Evolutionary conservation across 2,329 filamentous ascomycete genomes (phyloP), one percentile per base, ranked within the genome.

Genomic region (Neocatenulostroma microsporum): DNA sequence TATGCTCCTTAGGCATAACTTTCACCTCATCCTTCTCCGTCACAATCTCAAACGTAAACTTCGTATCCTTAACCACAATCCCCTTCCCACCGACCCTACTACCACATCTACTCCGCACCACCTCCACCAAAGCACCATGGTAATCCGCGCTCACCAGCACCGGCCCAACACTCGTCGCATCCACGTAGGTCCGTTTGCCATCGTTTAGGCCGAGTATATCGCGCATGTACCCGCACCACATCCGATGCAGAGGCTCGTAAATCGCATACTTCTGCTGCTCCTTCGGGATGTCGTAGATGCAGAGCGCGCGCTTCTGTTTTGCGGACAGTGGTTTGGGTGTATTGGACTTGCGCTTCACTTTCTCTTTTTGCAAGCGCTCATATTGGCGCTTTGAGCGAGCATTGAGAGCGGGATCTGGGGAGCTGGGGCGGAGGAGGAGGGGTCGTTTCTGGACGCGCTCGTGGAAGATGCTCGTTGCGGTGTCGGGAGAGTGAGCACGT

Each of bases 41-140:
- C 25, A 96, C 73, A 44, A 98, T 65, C 59, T 94, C 84, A 61
- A 96, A 84, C 2, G 82, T 80, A 54, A 83, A 89, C 57, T 82
- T 86, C 34, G 83, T 81, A 64, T 98, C 91, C 57, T 84, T 79
- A 26, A 95, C 78, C 42, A 96, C 83, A 50, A 96, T 89, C 12
- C 91, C 91, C 51, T 70, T 76, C 36, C 89, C 63, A 0, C 91
- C 89, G 0, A 98, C 88, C 12, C 89, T 72, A 36, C 83, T 79
- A 12, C 82, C 75, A 58, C 88, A 95, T 20, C 75, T 66, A 59
- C 87, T 91, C 50, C 88, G 68, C 37, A 89, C 82, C 15, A 96
- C 85, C 63, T 87, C 78, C 14, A 95, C 60, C 49, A 78, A 68
- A 12, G 89, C 88, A 2, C 91, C 91, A 58, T 96, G 88, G 53